These are phyloP conservation scores for Mycosphaerella arachidis DNA, from an alignment of 2,329 filamentous ascomycete genomes.

Conservation along the genomic window DNA sequence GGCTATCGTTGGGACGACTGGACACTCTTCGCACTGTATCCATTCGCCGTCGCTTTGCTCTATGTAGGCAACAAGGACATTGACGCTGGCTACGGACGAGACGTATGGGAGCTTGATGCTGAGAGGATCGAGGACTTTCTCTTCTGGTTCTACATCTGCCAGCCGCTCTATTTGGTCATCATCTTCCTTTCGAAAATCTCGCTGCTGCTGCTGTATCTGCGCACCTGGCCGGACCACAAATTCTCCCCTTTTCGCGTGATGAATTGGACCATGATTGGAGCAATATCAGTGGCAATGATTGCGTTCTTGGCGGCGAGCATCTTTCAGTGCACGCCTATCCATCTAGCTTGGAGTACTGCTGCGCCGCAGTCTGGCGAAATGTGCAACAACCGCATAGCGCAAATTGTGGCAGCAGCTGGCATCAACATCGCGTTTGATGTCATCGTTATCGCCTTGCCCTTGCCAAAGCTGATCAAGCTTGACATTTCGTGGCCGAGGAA, in stretches of 20 bases:
- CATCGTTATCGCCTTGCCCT: constrained; percentile 11
- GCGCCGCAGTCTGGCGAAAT: background rate
- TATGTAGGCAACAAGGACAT: background rate
- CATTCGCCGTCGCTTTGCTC: background rate
- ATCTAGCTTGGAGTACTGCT: background rate
- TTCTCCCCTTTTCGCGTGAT: background rate
- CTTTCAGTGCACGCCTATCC: constrained; percentile 2
- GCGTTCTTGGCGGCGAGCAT: background rate
- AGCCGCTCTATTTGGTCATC: constrained; percentile 5
- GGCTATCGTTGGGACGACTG: constrained; percentile 9
- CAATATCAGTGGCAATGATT: background rate
- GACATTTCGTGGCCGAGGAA: constrained; percentile 3
- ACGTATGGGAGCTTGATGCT: constrained; percentile 3
- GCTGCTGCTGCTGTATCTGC: constrained; percentile 8
- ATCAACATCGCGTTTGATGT: constrained; percentile 11
- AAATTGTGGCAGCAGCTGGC: constrained; percentile 4
- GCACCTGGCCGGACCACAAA: constrained; percentile 3
- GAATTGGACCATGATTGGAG: background rate
- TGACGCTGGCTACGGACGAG: background rate
- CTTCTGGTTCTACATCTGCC: constrained; percentile 6
- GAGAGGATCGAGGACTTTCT: background rate
- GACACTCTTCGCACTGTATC: background rate
- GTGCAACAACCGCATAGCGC: constrained; percentile 7
- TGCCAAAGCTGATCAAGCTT: constrained; percentile 8
- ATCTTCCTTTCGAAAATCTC: constrained; percentile 8